Evolutionary conservation across 345 rosid species (phyloP), one percentile per base, ranked within the genome.

Genomic region (Tarenaya hassleriana): DNA sequence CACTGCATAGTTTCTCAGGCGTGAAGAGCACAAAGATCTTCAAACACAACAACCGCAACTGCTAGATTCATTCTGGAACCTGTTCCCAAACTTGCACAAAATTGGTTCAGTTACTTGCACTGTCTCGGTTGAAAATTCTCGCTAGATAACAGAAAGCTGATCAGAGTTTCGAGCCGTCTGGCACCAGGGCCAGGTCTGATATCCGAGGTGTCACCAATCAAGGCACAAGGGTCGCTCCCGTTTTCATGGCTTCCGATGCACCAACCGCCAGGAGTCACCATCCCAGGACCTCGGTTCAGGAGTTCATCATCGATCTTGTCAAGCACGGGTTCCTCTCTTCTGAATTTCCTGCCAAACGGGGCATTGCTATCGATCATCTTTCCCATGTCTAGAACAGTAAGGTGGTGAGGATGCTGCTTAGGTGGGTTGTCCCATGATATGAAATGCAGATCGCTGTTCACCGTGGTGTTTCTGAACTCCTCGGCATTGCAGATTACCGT

Each of bases 391-490:
- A 61, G 56, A 20, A 68, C 55, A 41, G 56, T 75, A 62, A 92
- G 95, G 73, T 74, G 61, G 67, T 83, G 96, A 0, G 98, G 98
- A 61, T 92, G 98, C 72, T 92, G 98, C 84, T 79, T 88, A 1
- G 98, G 98, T 12, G 97, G 98, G 69, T 85, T 88, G 80, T 85
- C 97, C 98, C 98, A 85, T 13, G 91, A 74, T 68, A 92, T 92
- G 76, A 69, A 92, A 62, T 92, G 98, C 48, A 92, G 74, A 66
- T 92, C 98, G 7, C 79, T 75, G 68, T 92, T 92, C 64, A 88
- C 97, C 13, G 98, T 88, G 14, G 98, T 92, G 76, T 92, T 92
- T 17, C 41, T 73, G 62, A 92, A 92, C 37, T 85, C 94, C 46
- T 72, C 79, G 0, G 88, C 86, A 34, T 92, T 88, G 67, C 99